These are phyloP conservation scores for Amanita brunnescens DNA, from an alignment of 768 basidiomycete species.

Conservation along the genomic window DNA sequence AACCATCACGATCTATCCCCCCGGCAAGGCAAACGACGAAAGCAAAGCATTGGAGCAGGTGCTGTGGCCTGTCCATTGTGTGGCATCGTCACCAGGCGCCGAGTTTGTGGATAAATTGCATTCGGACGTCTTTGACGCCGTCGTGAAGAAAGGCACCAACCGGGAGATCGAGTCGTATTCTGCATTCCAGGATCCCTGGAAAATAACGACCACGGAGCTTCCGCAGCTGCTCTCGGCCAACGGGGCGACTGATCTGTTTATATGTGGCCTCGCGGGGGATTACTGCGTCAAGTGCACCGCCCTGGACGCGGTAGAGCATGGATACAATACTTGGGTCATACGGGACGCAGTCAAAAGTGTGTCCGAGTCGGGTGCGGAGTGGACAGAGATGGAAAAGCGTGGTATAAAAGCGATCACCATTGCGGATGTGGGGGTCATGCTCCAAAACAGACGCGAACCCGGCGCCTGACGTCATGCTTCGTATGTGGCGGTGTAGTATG, in stretches of 20 bases:
- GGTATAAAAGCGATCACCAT: slow-evolving; percentile 19
- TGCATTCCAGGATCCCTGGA: slow-evolving; percentile 62
- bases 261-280: slow-evolving; percentile 69
- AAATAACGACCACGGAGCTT: slow-evolving; percentile 38
- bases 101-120: slow-evolving; percentile 51
- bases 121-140: slow-evolving; percentile 28
- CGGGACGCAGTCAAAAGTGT: slow-evolving; percentile 41
- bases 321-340: slow-evolving; percentile 43
- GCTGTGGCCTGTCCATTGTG: slow-evolving; percentile 80
- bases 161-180: slow-evolving; percentile 67
- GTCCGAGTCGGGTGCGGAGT: slow-evolving; percentile 12
- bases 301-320: slow-evolving; percentile 40
- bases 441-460: not conserved
- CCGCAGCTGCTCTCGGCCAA: slow-evolving; percentile 29
- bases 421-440: slow-evolving; percentile 14
- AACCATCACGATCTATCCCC: slow-evolving; percentile 33
- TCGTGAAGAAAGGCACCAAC: slow-evolving; percentile 49
- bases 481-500: not conserved
- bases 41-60: slow-evolving; percentile 35
- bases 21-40: slow-evolving; percentile 24
- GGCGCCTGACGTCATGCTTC: not conserved
- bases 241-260: slow-evolving; percentile 47
- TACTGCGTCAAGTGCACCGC: slow-evolving; percentile 64
- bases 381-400: slow-evolving; percentile 5
- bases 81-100: slow-evolving; percentile 49